Percentiles rank a stretch among this genome's conserved stretches.
Conservation (phyloP, 352 stramenopile species). For the Phytophthora brassicae region DNA sequence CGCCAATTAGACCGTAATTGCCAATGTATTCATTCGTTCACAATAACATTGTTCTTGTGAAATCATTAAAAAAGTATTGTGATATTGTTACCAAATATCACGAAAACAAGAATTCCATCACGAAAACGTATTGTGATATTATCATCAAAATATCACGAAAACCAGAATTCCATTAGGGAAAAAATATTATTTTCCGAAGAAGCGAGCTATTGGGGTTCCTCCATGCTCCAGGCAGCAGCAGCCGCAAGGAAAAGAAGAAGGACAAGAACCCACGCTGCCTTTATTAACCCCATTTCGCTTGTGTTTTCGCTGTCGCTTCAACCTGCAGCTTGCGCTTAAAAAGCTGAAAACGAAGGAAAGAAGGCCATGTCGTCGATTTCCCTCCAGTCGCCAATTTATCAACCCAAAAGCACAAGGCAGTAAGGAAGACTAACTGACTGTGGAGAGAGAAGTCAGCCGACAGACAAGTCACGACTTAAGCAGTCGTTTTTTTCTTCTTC, state of each 20-base stretch:
- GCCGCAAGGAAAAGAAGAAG: slow-evolving; percentile 36
- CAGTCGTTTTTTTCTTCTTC: slow-evolving; percentile 81
- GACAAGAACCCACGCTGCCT: slow-evolving; percentile 24
- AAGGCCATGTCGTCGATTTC: slow-evolving; percentile 18
- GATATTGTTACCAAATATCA: too few species aligned
- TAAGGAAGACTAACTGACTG: not conserved
- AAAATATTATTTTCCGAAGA: slow-evolving; percentile 57
- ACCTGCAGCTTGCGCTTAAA: slow-evolving; percentile 14
- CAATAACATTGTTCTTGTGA: too few species aligned
- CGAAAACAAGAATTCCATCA: not conserved
- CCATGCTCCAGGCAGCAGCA: slow-evolving; percentile 32
- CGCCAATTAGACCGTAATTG: slow-evolving; percentile 36
- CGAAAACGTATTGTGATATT: too few species aligned
- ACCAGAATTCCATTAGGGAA: slow-evolving; percentile 17
- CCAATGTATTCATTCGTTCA: slow-evolving; percentile 49
- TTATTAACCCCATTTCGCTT: slow-evolving; percentile 30
- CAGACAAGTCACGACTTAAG: slow-evolving; percentile 7
- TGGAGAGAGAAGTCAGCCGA: not conserved
- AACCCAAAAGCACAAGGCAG: not conserved
- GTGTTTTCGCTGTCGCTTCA: slow-evolving; percentile 30
- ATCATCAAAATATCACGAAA: too few species aligned
- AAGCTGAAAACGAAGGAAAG: slow-evolving; percentile 27
- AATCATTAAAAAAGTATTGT: too few species aligned
- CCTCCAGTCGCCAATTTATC: not conserved
- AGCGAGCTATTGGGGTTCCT: slow-evolving; percentile 34